Percentiles rank a stretch among this genome's conserved stretches.
Evolutionary conservation across 208 protist genomes (phyloP).

Genomic region (Trypanosoma congolense): DNA sequence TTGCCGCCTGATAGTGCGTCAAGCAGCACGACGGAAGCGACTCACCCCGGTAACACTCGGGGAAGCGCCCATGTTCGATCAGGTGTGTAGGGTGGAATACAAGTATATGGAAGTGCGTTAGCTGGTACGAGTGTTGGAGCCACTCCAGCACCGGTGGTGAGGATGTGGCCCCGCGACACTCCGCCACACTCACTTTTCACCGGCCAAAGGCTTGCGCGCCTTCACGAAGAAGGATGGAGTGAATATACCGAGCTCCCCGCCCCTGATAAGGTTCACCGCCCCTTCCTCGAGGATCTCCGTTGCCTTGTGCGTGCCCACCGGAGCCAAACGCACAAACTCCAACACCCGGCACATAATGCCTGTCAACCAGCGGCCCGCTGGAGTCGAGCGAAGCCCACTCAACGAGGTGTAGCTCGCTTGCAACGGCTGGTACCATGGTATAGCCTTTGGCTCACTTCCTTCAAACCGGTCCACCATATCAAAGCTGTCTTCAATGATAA

Average conservation of each 20-base stretch:
- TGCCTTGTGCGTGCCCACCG: conserved; percentile 75
- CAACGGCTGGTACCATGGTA: conserved; percentile 90
- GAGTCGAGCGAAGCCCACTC: conserved; percentile 69
- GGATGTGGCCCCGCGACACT: too few species aligned
- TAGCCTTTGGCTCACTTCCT: conserved; percentile 63
- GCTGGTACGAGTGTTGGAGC: too few species aligned
- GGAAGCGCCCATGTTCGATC: too few species aligned
- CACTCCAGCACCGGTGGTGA: too few species aligned
- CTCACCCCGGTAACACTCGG: too few species aligned
- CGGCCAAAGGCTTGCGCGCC: conserved; percentile 74
- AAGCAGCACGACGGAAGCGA: too few species aligned
- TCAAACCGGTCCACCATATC: conserved; percentile 62
- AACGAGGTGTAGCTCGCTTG: conserved; percentile 64
- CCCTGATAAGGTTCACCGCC: conserved; percentile 82
- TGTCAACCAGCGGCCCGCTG: conserved; percentile 76
- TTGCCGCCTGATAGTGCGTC: too few species aligned
- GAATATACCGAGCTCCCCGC: conserved; percentile 90
- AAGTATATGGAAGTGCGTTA: too few species aligned
- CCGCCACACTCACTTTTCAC: background rate
- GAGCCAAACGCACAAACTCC: conserved; percentile 67
- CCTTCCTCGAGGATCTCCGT: conserved; percentile 88
- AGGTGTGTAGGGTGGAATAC: too few species aligned
- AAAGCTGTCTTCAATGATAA: conserved; percentile 83
- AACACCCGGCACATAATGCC: conserved; percentile 73
- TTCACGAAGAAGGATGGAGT: conserved; percentile 90